phyloP scores from a whole-genome alignment of 257 asterid species.

The Lantana camara region DNA sequence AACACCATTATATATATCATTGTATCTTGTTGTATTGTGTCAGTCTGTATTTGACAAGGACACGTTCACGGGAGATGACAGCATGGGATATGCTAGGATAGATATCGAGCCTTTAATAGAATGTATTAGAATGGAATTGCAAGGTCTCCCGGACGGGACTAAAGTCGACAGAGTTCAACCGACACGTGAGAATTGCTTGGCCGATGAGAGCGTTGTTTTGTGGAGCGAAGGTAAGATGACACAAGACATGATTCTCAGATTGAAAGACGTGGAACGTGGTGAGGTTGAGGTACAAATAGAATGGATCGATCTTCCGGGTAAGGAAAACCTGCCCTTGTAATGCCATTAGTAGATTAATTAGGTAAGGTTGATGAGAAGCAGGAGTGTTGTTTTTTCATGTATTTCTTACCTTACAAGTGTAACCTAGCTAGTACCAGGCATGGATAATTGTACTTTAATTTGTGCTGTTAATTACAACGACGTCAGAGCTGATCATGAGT shows the following conservation, averaged over 20 bases:
- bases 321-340: slow-evolving; percentile 33
- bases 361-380: not conserved
- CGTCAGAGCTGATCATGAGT: not conserved
- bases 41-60: slow-evolving; percentile 79
- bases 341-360: not conserved
- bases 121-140: slow-evolving; percentile 52
- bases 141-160: slow-evolving; percentile 61
- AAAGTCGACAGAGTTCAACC: slow-evolving; percentile 64
- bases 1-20: too few relatives aligned
- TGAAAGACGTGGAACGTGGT: slow-evolving; percentile 68
- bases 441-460: not conserved
- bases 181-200: slow-evolving; percentile 46
- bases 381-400: too few relatives aligned
- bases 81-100: slow-evolving; percentile 69
- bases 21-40: not conserved
- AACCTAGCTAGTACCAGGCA: too few relatives aligned
- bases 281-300: slow-evolving; percentile 69
- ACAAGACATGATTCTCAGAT: slow-evolving; percentile 66
- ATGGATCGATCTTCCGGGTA: slow-evolving; percentile 54
- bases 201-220: slow-evolving; percentile 59
- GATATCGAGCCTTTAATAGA: slow-evolving; percentile 55
- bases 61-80: slow-evolving; percentile 76
- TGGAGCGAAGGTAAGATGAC: slow-evolving; percentile 72
- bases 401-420: not conserved
- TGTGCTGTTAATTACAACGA: not conserved